Percentiles rank a stretch among this genome's conserved stretches.
phyloP scores from a whole-genome alignment of 1,284 basidiomycete genomes.

The Apiotrichum montevideense region DNA sequence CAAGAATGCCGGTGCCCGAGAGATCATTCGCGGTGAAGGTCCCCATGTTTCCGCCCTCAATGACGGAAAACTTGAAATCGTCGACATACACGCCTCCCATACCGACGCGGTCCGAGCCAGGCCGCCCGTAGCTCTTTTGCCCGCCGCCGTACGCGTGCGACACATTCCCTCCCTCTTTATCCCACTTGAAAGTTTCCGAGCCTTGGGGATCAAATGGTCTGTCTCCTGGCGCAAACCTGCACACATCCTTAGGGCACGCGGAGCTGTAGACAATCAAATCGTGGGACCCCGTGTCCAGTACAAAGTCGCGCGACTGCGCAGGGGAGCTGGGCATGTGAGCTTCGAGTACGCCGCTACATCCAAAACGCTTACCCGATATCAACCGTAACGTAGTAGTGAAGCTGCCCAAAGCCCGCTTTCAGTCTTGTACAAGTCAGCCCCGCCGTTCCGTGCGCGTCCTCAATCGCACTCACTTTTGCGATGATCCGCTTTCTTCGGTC shows the following conservation, averaged over 20 bases:
- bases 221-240: neutral
- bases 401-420: no score
- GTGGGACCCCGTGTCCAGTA: neutral
- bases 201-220: neutral
- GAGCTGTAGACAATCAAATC: neutral
- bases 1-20: neutral
- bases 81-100: neutral
- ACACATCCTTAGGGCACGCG: neutral
- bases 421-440: no score
- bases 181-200: neutral
- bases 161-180: neutral
- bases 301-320: neutral
- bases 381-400: no score
- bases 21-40: neutral
- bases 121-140: neutral
- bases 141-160: neutral
- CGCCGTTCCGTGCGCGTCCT: no score
- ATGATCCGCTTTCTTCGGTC: no score
- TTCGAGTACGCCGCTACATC: no score
- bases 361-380: no score
- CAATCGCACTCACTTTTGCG: no score
- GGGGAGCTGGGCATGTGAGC: neutral
- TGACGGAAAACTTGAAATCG: neutral
- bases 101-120: neutral
- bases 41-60: neutral